phyloP scores from a whole-genome alignment of 192 early-diverging fungal genomes.

The Umbelopsis isabellina region DNA sequence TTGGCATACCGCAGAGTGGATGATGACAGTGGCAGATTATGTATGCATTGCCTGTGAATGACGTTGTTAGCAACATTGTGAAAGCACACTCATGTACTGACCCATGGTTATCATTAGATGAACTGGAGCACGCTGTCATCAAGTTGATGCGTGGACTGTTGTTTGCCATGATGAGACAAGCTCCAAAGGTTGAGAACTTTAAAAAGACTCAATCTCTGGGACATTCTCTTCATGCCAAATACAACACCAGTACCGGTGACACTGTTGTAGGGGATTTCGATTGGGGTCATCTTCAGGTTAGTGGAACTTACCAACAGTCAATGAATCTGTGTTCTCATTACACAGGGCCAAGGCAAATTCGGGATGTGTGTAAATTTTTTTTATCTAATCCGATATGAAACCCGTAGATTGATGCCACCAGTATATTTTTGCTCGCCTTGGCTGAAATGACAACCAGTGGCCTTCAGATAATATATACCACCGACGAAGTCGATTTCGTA shows the following conservation, averaged over 20 bases:
- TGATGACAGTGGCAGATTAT: constrained; percentile 79
- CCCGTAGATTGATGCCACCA: constrained; percentile 76
- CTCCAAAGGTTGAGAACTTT: constrained; percentile 80
- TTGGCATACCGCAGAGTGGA: constrained; percentile 84
- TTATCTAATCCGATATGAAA: neutral
- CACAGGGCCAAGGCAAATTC: neutral
- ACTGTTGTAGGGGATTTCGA: constrained; percentile 84
- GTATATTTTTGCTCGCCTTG: constrained; percentile 75
- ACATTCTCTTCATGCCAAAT: constrained; percentile 88
- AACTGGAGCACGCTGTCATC: constrained; percentile 83
- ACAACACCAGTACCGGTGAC: constrained; percentile 80
- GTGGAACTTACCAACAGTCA: neutral
- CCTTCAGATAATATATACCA: constrained; percentile 74
- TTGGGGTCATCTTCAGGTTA: constrained; percentile 85
- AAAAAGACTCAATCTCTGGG: constrained; percentile 77
- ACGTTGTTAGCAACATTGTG: neutral
- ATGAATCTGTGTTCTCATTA: neutral
- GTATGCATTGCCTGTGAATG: constrained; percentile 50
- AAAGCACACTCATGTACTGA: neutral
- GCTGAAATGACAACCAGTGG: constrained; percentile 86
- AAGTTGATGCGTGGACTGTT: constrained; percentile 87
- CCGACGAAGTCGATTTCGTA: constrained; percentile 84
- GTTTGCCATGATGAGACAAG: constrained; percentile 82
- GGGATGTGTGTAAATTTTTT: neutral
- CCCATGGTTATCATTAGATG: constrained; percentile 51